Base-by-base conservation (phyloP, 1,139 yeast species). In the Candida sanyaensis region DNA sequence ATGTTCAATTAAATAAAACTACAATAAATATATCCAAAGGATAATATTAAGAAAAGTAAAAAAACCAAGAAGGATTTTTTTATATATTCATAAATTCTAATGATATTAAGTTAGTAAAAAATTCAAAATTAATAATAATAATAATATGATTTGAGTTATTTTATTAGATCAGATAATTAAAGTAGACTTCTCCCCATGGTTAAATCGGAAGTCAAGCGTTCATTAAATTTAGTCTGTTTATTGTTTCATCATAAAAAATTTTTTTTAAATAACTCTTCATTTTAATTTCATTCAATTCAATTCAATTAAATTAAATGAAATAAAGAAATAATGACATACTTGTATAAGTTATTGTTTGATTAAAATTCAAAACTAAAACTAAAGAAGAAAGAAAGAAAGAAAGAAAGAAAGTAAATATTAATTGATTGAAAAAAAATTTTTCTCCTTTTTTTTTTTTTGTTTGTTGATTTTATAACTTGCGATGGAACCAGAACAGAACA, bases 141-240 rank as follows among this genome's bases (percentile, higher is more conserved):
- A 17, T 17, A 17, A 17, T 17, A 3, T 26, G 6, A 8, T 26
- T 26, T 26, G 28, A 26, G 28, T 26, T 26, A 26, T 26, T 6
- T 17, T n/a, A n/a, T 2, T 10, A 8, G 13, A 37, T 47, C 50
- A 47, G 50, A 47, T 47, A 42, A 24, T 23, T 33, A 12, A 41
- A 37, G 42, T 49, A 49, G 52, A 49, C 52, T 49, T 49, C 42
- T 49, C 52, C 50, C 49, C 52, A 49, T 38, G 47, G 29, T 40
- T 36, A 39, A 43, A 47, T 49, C 47, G 49, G 52, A 49, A 43
- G 52, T 49, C 52, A 49, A 49, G 52, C 52, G 52, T 49, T 49
- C 52, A 45, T 44, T 43, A 47, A 46, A 47, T 42, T 46, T 49
- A 46, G 52, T 49, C 52, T 49, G 49, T 49, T 41, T 46, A 26